Evolutionary conservation across 345 rosid species (phyloP).

Genomic region (Mangifera indica): DNA sequence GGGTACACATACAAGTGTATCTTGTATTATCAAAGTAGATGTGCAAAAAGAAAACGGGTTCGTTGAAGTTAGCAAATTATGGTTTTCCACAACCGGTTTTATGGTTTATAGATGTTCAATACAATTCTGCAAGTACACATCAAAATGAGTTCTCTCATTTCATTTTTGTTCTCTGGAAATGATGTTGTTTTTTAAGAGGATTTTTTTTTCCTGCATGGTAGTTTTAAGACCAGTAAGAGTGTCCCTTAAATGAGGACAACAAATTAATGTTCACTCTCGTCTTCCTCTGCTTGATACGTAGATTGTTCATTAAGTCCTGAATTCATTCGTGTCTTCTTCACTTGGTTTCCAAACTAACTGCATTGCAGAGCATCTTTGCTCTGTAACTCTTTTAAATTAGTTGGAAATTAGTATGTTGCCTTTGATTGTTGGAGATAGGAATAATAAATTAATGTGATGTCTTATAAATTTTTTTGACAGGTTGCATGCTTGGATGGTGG

Average conservation of each 20-base stretch:
- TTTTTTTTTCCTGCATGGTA: background rate
- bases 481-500: background rate
- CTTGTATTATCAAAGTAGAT: background rate
- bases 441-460: background rate
- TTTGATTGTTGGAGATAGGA: background rate
- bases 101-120: background rate
- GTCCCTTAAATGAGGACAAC: background rate
- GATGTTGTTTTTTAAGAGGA: background rate
- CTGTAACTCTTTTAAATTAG: background rate
- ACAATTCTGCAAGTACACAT: background rate
- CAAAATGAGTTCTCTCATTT: background rate
- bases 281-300: too few relatives aligned
- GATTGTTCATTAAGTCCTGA: background rate
- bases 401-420: background rate
- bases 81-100: too few relatives aligned
- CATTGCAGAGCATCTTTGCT: background rate
- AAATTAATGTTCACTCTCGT: background rate
- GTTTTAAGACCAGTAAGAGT: background rate
- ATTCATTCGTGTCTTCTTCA: background rate
- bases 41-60: too few relatives aligned
- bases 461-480: conserved; percentile 14
- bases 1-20: background rate
- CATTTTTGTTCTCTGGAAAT: background rate
- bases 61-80: too few relatives aligned
- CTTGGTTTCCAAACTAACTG: background rate